phyloP scores from a whole-genome alignment of 352 stramenopile species.

The Phytopythium ostracodes region DNA sequence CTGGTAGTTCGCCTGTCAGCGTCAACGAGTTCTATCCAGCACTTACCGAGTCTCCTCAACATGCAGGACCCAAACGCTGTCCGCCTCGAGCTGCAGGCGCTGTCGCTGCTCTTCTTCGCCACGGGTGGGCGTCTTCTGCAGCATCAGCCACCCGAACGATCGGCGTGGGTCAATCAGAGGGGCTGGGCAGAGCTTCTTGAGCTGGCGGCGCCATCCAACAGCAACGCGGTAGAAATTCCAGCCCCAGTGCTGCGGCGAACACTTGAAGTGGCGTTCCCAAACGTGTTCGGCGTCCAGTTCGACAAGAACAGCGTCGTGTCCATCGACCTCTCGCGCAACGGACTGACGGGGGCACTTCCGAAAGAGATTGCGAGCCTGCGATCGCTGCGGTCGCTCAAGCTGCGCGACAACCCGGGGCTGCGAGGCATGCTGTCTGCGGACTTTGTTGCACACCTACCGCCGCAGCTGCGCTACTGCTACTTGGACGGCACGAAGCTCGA shows the following conservation, averaged over 20 bases:
- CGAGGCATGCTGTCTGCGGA: constrained; percentile 18
- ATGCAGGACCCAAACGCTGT: not conserved
- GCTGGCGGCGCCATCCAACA: constrained; percentile 6
- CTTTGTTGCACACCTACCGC: constrained; percentile 10
- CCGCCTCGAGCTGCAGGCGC: constrained; percentile 41
- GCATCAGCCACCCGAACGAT: constrained; percentile 1
- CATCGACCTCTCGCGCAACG: constrained; percentile 51
- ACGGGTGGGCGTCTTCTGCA: constrained; percentile 23
- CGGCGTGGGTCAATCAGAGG: constrained; percentile 29
- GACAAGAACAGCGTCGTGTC: constrained; percentile 55
- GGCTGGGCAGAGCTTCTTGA: constrained; percentile 32
- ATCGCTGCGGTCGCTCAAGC: constrained; percentile 48
- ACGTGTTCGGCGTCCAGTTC: constrained; percentile 43
- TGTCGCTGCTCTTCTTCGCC: constrained; percentile 35
- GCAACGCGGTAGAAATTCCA: not conserved
- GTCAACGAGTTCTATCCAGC: not conserved
- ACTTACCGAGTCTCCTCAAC: not conserved
- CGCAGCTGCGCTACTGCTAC: constrained; percentile 57
- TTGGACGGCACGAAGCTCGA: constrained; percentile 48
- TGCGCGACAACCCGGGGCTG: constrained; percentile 50
- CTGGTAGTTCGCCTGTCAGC: not conserved
- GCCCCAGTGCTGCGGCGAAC: constrained; percentile 6
- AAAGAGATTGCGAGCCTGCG: constrained; percentile 34
- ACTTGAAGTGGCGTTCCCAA: constrained; percentile 31
- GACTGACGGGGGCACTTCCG: constrained; percentile 39